phyloP scores from a whole-genome alignment of 768 basidiomycete species.

The Termitomyces sp. region DNA sequence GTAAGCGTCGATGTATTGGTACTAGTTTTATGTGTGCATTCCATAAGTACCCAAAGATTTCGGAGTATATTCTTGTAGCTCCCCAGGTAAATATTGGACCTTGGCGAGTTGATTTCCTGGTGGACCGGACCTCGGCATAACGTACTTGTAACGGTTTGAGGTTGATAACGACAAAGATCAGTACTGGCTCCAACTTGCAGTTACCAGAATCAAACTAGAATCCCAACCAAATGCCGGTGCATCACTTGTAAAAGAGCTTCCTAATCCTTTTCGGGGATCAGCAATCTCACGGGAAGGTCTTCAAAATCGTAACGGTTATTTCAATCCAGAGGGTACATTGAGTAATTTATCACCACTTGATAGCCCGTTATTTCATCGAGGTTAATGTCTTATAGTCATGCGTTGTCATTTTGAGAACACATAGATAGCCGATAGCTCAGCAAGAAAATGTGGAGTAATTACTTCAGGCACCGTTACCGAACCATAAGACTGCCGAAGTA shows the following conservation, averaged over 20 bases:
- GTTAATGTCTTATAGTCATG: neutral
- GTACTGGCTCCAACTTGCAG: neutral
- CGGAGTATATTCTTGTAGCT: neutral
- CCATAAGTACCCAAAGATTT: neutral
- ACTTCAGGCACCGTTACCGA: neutral
- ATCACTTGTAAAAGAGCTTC: neutral
- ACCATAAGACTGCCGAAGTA: neutral
- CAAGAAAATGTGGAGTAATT: neutral
- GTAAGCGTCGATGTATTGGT: too few species aligned
- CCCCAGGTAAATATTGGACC: neutral
- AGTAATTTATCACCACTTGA: neutral
- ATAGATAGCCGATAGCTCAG: neutral
- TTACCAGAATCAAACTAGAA: too few species aligned
- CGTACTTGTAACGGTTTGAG: too few species aligned
- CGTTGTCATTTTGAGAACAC: neutral
- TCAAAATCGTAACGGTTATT: neutral
- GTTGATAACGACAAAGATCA: neutral
- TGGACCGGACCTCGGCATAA: neutral
- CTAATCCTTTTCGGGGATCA: neutral
- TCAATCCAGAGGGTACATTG: neutral
- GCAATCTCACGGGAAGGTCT: neutral
- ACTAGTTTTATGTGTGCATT: too few species aligned
- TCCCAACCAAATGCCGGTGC: neutral
- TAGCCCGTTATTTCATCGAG: neutral
- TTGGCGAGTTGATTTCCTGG: too few species aligned